Base-by-base conservation (phyloP, 108 stramenopile species). In the Nannochloropsis granulata region DNA sequence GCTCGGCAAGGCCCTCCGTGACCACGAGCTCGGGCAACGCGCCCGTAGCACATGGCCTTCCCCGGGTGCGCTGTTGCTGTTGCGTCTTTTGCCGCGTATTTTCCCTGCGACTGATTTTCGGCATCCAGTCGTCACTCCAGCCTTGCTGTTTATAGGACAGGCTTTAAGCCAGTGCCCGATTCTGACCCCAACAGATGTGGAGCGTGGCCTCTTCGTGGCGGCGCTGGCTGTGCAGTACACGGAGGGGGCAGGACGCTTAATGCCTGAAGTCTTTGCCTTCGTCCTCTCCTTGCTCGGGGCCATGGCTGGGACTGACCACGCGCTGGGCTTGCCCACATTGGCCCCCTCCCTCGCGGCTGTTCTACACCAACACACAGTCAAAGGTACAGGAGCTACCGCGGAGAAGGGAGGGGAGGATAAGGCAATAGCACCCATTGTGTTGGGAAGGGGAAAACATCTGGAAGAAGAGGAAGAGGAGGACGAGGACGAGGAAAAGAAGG, bases 31-130 rank as follows among this genome's bases (percentile, higher is more conserved):
- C 43, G 89, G 90, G 13, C 87, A 83, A 45, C 81, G 90, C 12
- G 90, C 90, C 78, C 86, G 90, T 26, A 88, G 89, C 21, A 92
- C 93, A 25, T 96, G 95, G 96, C 95, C 95, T 42, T 92, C 94
- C 12, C 90, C 90, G 26, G 97, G 97, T 81, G 91, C 91, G 44
- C 85, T 97, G 34, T 82, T 97, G 71, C 85, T 95, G 81, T 87
- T 97, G 78, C 92, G 94, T 46, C 93, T 94, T 1, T 45, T 95
- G 82, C 90, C 92, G 25, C 93, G 95, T n/a, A 92, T 98, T 12
- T 98, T 95, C 83, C 94, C 95, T 12, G 91, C 93, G 24, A 96
- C 96, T 12, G 97, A 98, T 91, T 91, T 88, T 81, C 92, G 94
- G 21, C 96, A 98, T 84, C 89, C 93, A 10, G 92, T 98, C n/a